These are phyloP conservation scores for Nissolia schottii DNA, from an alignment of 306 rosid genomes.

Conservation along the genomic window DNA sequence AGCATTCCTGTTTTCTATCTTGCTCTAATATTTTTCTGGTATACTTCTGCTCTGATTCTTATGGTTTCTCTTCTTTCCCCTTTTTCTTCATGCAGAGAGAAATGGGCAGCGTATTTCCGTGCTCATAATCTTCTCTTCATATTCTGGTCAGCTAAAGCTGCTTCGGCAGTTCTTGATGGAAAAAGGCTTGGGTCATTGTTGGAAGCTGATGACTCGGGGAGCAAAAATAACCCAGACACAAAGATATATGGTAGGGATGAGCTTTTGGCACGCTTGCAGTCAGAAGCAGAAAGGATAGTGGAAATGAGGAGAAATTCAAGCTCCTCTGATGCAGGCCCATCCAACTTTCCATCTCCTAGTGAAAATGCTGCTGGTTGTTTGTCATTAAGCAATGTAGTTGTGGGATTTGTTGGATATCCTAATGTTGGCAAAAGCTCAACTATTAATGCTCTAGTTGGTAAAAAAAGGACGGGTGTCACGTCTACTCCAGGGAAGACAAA, in stretches of 20 bases:
- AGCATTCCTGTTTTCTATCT: neutral
- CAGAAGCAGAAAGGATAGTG: constrained; percentile 76
- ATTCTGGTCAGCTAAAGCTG: constrained; percentile 99
- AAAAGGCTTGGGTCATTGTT: constrained; percentile 39
- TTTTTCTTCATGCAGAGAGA: constrained; percentile 51
- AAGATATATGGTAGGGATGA: constrained; percentile 81
- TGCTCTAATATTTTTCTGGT: too few species aligned
- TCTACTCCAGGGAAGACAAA: constrained; percentile 99
- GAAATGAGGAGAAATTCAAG: constrained; percentile 50
- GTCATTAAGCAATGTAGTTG: constrained; percentile 50
- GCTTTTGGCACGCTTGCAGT: constrained; percentile 80
- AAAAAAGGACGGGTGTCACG: constrained; percentile 87
- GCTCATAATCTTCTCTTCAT: constrained; percentile 62
- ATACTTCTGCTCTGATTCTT: constrained; percentile 12
- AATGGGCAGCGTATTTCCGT: constrained; percentile 82
- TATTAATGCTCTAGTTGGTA: constrained; percentile 93
- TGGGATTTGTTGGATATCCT: constrained; percentile 98
- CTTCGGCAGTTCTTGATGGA: constrained; percentile 73
- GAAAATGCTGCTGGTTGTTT: constrained; percentile 38
- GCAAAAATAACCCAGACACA: constrained; percentile 47
- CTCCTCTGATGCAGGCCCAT: constrained; percentile 28
- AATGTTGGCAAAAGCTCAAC: constrained; percentile 99
- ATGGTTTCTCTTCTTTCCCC: neutral
- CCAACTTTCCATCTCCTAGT: constrained; percentile 28
- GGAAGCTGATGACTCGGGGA: constrained; percentile 34